These are phyloP conservation scores for Hemileia vastatrix DNA, from an alignment of 1,284 basidiomycete species.

Conservation along the genomic window DNA sequence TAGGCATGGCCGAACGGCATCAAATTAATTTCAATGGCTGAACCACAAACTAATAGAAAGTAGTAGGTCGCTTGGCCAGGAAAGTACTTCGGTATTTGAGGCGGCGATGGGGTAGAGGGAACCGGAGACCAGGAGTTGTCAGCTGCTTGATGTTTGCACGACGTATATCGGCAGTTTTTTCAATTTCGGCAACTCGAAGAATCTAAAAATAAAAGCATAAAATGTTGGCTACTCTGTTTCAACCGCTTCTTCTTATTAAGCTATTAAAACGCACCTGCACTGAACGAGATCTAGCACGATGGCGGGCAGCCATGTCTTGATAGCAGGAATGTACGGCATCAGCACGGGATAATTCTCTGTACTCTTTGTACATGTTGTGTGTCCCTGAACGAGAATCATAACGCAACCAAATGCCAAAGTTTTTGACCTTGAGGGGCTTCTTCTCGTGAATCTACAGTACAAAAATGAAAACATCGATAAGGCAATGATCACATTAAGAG, in stretches of 20 bases:
- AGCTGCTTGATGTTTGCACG: constrained; percentile 87
- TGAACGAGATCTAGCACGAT: constrained; percentile 97
- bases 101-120: constrained; percentile 90
- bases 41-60: constrained; percentile 48
- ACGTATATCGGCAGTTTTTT: constrained; percentile 84
- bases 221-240: too few relatives aligned
- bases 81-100: constrained; percentile 45
- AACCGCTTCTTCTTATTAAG: too few relatives aligned
- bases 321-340: constrained; percentile 95
- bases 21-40: too few relatives aligned
- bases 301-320: constrained; percentile 99
- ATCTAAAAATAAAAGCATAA: constrained; percentile 51
- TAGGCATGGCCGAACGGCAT: too few relatives aligned
- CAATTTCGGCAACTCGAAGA: constrained; percentile 83
- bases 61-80: constrained; percentile 47
- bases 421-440: constrained; percentile 96
- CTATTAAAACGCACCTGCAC: constrained; percentile 78
- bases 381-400: constrained; percentile 97
- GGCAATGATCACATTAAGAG: background rate
- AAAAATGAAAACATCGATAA: constrained; percentile 12
- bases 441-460: constrained; percentile 77
- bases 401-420: constrained; percentile 99
- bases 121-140: constrained; percentile 77
- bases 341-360: constrained; percentile 86
- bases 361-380: constrained; percentile 87